Percentiles rank a stretch among this genome's conserved stretches.
Conservation (phyloP, 2,329 filamentous ascomycete species). For the Botryosphaeria agaves region DNA sequence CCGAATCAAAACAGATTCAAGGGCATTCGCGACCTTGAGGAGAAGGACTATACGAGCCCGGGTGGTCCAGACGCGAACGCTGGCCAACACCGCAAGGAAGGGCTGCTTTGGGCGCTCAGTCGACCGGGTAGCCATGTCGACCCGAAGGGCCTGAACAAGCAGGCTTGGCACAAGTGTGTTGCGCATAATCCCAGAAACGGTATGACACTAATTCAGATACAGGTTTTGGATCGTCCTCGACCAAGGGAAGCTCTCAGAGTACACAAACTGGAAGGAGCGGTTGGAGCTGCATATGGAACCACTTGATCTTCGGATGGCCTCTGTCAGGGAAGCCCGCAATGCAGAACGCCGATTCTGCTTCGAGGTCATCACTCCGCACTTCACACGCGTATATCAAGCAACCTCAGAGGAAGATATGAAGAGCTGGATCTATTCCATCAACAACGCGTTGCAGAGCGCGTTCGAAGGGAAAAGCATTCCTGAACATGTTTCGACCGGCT, state of each 20-base stretch:
- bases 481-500: conserved; percentile 29
- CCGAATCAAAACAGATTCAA: conserved; percentile 51
- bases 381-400: conserved; percentile 90
- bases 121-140: conserved; percentile 88
- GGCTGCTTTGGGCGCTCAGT: conserved; percentile 84
- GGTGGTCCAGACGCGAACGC: conserved; percentile 36
- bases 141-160: conserved; percentile 86
- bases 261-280: conserved; percentile 98
- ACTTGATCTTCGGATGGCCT: conserved; percentile 92
- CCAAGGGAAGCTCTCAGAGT: conserved; percentile 90
- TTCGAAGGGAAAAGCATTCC: conserved; percentile 60
- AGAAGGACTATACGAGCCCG: conserved; percentile 46
- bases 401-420: conserved; percentile 97
- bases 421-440: conserved; percentile 90
- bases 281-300: conserved; percentile 95
- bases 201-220: conserved; percentile 12
- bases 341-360: conserved; percentile 94
- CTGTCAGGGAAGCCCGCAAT: conserved; percentile 86
- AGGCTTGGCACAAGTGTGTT: conserved; percentile 94
- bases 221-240: conserved; percentile 98
- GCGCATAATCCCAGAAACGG: not conserved
- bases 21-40: conserved; percentile 82
- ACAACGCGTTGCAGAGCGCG: conserved; percentile 90
- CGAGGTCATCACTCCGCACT: conserved; percentile 93
- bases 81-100: conserved; percentile 71